Evolutionary conservation across 192 early-diverging fungal species (phyloP), one percentile per base, ranked within the genome.

Genomic region (Powellomyces hirtus): DNA sequence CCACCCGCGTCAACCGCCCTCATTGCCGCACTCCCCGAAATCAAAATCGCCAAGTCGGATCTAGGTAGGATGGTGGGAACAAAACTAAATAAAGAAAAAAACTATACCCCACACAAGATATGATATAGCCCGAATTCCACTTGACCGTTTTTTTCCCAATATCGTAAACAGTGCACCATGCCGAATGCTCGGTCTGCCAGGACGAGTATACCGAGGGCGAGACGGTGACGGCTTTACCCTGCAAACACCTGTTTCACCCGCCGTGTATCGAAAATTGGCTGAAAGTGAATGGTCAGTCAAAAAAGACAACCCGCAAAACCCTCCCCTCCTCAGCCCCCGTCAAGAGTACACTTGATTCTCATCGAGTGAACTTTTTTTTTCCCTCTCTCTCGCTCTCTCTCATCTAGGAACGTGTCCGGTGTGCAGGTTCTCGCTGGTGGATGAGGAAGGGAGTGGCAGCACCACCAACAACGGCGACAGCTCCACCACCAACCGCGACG

Each of bases 221-320:
- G 8, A 92, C 95, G 57, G 79, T 79, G 20, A 86, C 83, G 16
- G 74, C 79, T 68, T 69, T 97, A 46, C 90, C 91, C 7, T 98
- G 96, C 79, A 84, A 85, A 45, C 96, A 98, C 66, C 64, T 90
- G 61, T 97, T 95, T 67, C 96, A 98, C 70, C 83, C 86, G 5
- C 80, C 84, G 4, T 98, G 96, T 71, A 91, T 96, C 55, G 88
- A 90, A 49, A 88, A 89, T 37, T 98, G 96, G 96, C 80, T 98
- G 45, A 91, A 90, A 68, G 81, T 96, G 57, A 97, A 96, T 64
- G 95, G 81, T 67, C 66, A 34, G 50, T 34, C 5, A 50, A 30
- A 24, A 30, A 62, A 24, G 26, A 49, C 2, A 7, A 24, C n/a
- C 26, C 46, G 26, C 16, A 13, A 13, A 8, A 8, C 10, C 18